Evolutionary conservation across 441 rosid species (phyloP).

Genomic region (Oxalis stricta): DNA sequence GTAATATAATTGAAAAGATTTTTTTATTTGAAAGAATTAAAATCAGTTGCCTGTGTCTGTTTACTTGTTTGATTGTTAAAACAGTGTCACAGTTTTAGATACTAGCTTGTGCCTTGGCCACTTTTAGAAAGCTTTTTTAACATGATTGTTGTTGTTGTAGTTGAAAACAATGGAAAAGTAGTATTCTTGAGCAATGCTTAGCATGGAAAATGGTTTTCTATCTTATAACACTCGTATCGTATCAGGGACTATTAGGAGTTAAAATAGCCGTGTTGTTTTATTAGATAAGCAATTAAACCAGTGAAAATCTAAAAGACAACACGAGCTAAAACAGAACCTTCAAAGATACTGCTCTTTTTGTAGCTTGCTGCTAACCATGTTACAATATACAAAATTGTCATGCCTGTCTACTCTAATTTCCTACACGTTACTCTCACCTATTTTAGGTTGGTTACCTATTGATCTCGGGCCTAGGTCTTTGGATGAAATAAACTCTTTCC

Average conservation of each 20-base stretch:
- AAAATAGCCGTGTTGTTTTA: too few species aligned
- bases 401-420: too few species aligned
- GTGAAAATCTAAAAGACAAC: too few species aligned
- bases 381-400: too few species aligned
- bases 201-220: not conserved
- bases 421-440: too few species aligned
- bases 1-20: not conserved
- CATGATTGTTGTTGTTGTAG: not conserved
- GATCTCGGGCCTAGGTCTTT: slow-evolving; percentile 55
- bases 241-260: too few species aligned
- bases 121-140: too few species aligned
- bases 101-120: not conserved
- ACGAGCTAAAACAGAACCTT: too few species aligned
- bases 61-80: not conserved
- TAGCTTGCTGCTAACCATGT: too few species aligned
- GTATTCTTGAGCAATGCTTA: not conserved
- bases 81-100: not conserved
- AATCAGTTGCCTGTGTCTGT: not conserved
- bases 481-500: slow-evolving; percentile 34
- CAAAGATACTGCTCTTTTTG: not conserved
- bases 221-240: not conserved
- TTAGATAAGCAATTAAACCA: too few species aligned
- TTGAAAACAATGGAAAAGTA: not conserved
- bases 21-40: not conserved
- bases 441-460: slow-evolving; percentile 52